A percentile compares a stretch with the other conserved stretches of the same genome.
Evolutionary conservation across 257 asterid species (phyloP).

Genomic region (Solanum piurae): DNA sequence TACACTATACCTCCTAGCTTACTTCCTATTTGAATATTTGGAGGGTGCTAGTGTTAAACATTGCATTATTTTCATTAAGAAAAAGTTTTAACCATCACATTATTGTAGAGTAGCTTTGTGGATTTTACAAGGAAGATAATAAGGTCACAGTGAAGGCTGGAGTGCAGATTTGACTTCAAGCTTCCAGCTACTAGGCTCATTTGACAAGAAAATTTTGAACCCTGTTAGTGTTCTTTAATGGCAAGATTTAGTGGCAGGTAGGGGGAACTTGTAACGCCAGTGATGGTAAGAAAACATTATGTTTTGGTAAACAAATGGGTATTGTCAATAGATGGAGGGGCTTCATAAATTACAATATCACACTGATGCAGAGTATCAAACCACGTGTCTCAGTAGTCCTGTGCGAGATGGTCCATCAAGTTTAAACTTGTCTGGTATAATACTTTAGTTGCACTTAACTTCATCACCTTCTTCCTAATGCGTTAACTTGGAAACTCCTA

Average conservation of each 20-base stretch:
- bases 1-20: background rate
- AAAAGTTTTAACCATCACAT: background rate
- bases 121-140: background rate
- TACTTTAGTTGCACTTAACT: background rate
- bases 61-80: background rate
- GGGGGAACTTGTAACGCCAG: background rate
- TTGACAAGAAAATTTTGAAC: background rate
- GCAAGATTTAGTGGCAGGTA: background rate
- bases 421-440: background rate
- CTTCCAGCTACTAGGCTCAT: background rate
- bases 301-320: background rate
- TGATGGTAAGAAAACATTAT: background rate
- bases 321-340: background rate
- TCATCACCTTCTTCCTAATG: background rate
- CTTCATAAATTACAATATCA: background rate
- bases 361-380: background rate
- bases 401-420: background rate
- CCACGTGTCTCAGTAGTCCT: background rate
- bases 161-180: background rate
- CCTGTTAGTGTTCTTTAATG: background rate
- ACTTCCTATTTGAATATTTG: background rate
- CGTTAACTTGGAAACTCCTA: background rate
- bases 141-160: background rate
- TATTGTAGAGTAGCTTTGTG: background rate
- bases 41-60: background rate